Base-by-base conservation (phyloP, 164 flowering plant genomes). In the Piper betle region DNA sequence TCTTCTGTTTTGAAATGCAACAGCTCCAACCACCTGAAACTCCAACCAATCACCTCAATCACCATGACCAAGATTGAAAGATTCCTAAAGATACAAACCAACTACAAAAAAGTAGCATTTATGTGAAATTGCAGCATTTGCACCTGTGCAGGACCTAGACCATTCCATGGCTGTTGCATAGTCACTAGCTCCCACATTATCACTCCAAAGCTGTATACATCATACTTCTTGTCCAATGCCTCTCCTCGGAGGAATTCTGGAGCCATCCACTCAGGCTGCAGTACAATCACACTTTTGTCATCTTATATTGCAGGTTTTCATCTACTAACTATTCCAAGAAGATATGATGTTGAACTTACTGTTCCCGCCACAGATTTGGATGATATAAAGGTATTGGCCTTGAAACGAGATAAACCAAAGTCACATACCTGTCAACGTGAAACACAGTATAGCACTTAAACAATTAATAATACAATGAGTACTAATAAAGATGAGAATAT, bases 201-300 rank as follows among this genome's bases (percentile, higher is more conserved):
- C 33, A 93, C 98, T n/a, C 98, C 96, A 64, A 86, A 93, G 73
- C 97, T 90, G 69, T 83, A 93, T 48, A 93, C 97, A 75, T 93
- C 98, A 59, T 97, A 87, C 58, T 87, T 93, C 74, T 93, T 97
- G 72, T 89, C 81, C 37, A 94, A 74, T 20, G 97, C 97, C 72
- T 90, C 97, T 55, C 96, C 97, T 37, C 97, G 96, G 59, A 90
- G 96, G 63, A 93, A 89, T 64, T 92, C 98, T 57, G 98, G 98
- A 71, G 96, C 98, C 98, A 92, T 92, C 98, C 98, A 92, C 77
- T 89, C 98, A 12, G 98, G 98, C 98, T 92, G 87, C 74, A 80
- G 12, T 43, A 43, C 12, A 43, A 43, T 8, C 12, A 15, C 13
- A 6, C 15, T 2, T 10, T 46, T 42, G 46, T 6, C 46, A 6